Evolutionary conservation across 208 protist species (phyloP).

Genomic region (Novymonas esmeraldas): DNA sequence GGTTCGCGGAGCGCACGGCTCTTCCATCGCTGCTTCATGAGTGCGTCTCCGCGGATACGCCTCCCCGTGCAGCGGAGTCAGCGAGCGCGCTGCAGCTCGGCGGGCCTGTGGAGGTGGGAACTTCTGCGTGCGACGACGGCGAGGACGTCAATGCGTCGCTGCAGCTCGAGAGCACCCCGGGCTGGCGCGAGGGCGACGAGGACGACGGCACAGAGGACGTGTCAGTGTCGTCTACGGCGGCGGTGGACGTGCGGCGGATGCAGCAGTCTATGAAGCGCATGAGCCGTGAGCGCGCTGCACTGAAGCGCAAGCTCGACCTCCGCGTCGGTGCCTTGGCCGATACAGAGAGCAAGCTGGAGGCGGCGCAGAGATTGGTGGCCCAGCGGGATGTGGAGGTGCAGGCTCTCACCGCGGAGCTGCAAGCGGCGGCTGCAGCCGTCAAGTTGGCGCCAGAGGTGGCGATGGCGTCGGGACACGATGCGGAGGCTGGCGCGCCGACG

Average conservation of each 20-base stretch:
- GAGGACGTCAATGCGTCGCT: neutral
- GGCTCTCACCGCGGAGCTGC: slow-evolving; percentile 7
- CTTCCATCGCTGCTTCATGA: neutral
- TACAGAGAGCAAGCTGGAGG: slow-evolving; percentile 9
- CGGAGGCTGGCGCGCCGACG: neutral
- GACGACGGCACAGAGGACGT: neutral
- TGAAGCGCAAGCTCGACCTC: slow-evolving; percentile 27
- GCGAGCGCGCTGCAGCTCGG: neutral
- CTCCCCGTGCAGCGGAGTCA: neutral
- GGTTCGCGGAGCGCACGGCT: neutral
- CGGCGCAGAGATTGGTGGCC: slow-evolving; percentile 10
- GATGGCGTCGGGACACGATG: neutral
- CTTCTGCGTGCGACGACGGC: neutral
- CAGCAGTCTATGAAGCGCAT: slow-evolving; percentile 30
- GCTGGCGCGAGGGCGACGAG: neutral
- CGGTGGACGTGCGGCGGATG: slow-evolving; percentile 9
- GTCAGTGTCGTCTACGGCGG: neutral
- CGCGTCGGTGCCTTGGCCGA: slow-evolving; percentile 10
- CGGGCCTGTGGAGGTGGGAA: neutral
- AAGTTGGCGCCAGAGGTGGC: neutral
- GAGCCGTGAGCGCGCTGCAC: slow-evolving; percentile 19
- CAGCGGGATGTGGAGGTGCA: slow-evolving; percentile 16
- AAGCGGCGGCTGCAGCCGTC: neutral
- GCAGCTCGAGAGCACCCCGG: neutral
- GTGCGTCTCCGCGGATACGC: neutral